These are phyloP conservation scores for Puccinellia tenuiflora DNA, from an alignment of 176 grass and related monocot species.

Conservation along the genomic window DNA sequence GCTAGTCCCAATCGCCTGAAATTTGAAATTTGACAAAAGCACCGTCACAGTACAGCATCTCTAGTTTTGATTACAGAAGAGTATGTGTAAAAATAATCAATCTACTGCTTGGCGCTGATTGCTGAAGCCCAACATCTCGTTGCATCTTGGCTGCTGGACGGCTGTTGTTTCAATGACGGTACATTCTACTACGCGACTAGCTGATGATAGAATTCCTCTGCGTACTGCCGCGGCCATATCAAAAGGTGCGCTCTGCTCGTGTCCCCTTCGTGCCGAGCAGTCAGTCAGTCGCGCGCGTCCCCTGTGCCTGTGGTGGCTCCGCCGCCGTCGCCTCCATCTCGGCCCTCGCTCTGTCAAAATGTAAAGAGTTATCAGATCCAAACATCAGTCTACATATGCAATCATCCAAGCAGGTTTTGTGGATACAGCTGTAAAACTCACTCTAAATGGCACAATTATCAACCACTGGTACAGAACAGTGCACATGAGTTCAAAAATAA, in stretches of 20 bases:
- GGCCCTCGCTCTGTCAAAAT: not conserved
- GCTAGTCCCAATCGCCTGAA: not conserved
- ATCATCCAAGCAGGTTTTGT: not conserved
- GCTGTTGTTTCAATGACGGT: not conserved
- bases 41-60: not conserved
- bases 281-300: not conserved
- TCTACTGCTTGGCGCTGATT: too few species aligned
- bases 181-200: not conserved
- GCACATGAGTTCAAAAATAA: not conserved
- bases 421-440: not conserved
- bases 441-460: not conserved
- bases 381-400: not conserved
- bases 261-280: not conserved
- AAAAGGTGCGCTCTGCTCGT: not conserved
- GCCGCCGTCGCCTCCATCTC: too few species aligned
- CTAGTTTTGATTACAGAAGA: not conserved
- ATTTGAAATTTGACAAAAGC: not conserved
- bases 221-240: not conserved
- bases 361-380: not conserved
- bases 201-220: not conserved
- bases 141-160: not conserved
- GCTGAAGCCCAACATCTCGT: too few species aligned
- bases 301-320: not conserved
- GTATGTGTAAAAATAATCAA: too few species aligned
- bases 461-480: not conserved